Conservation (phyloP, 345 rosid species). For the Eucalyptus sideroxylon region DNA sequence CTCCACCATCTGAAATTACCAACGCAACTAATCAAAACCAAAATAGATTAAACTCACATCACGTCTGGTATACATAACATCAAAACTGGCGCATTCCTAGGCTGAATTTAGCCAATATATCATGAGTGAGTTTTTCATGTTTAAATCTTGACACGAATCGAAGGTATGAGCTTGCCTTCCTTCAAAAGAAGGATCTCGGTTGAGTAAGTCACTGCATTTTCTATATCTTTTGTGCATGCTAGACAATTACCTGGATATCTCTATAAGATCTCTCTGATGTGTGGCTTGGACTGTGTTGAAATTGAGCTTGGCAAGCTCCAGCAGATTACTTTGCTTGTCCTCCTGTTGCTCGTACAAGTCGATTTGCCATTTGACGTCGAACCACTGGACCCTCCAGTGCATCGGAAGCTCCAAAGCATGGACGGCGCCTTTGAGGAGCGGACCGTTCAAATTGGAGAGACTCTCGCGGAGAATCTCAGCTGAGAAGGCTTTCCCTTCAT, state of each 20-base stretch:
- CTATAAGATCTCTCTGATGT: constrained; percentile 30
- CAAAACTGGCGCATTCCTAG: neutral
- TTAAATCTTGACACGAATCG: neutral
- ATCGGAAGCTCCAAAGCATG: constrained; percentile 27
- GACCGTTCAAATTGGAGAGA: neutral
- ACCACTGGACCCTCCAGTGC: constrained; percentile 35
- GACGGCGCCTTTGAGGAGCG: neutral
- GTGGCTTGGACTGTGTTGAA: constrained; percentile 32
- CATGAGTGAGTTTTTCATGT: neutral
- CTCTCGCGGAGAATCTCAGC: neutral
- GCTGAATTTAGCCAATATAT: neutral
- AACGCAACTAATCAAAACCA: neutral
- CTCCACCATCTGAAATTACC: constrained; percentile 38
- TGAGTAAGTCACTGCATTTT: neutral
- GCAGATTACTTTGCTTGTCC: neutral
- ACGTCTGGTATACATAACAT: neutral
- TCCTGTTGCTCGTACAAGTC: neutral
- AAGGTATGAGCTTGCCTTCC: neutral
- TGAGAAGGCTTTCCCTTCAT: constrained; percentile 9
- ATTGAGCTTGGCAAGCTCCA: constrained; percentile 27
- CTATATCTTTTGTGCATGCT: neutral
- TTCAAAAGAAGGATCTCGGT: neutral
- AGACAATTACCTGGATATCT: constrained; percentile 14
- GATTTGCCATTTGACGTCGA: constrained; percentile 35
- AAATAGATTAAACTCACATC: neutral